Evolutionary conservation across 345 rosid species (phyloP), one percentile per base, ranked within the genome.

Genomic region (Acer campestre): DNA sequence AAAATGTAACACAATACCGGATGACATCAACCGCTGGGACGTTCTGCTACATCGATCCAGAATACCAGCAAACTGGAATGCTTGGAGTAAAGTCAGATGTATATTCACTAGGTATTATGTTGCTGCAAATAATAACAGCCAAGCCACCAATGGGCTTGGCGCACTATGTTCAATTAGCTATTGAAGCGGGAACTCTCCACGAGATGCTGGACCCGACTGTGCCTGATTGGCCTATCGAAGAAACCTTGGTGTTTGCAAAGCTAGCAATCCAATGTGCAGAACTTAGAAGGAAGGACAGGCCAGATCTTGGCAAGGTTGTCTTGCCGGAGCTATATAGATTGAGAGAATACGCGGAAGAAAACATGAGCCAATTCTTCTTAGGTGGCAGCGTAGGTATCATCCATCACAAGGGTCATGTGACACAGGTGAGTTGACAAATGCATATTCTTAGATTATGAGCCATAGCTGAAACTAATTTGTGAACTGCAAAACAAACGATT

Each of bases 11-110:
- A 0, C 98, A 93, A 71, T 91, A 68, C 77, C 88, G 78, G 74
- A 75, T 92, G 81, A 90, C 97, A 4, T 87, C 99, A 42, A 76
- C 98, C 0, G 98, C 98, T 0, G 99, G 99, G 58, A 95, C 97
- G 4, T 91, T 93, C 83, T 91, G 97, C 83, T 95, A 95, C 73
- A 95, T 95, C 4, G 99, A 95, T 61, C 99, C 99, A 0, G 99
- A 95, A 81, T 95, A 95, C 82, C 99, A 95, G 71, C 97, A 93
- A 83, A 93, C 99, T 0, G 99, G 99, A 75, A 89, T 92, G 93
- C 89, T 95, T 11, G 97, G 97, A 12, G 94, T 91, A 31, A 92
- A 95, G 82, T 95, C 99, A 1, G 99, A 95, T 61, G 86, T 95
- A 1, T 95, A 95, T 86, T 93, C 99, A 9, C 74, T 95, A 0